Percentiles rank a stretch among this genome's conserved stretches.
Evolutionary conservation across 257 asterid genomes (phyloP).

Genomic region (Voacanga thouarsii): DNA sequence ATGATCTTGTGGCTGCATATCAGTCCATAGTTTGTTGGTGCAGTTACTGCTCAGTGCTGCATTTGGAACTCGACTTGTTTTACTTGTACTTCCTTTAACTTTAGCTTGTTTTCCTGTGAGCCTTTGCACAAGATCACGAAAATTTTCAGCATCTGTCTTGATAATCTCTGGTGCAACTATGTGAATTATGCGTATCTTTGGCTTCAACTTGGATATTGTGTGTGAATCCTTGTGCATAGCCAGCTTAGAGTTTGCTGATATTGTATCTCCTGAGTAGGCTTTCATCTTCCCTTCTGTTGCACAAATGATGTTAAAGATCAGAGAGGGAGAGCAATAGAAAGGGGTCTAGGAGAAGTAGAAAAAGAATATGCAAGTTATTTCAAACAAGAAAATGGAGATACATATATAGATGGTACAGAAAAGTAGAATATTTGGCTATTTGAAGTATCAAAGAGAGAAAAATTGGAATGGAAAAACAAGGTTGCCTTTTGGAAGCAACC

Average conservation of each 20-base stretch:
- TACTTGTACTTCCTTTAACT: conserved; percentile 17
- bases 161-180: conserved; percentile 68
- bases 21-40: conserved; percentile 28
- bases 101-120: conserved; percentile 69
- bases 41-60: conserved; percentile 15
- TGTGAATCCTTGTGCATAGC: conserved; percentile 42
- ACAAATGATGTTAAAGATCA: neutral
- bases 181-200: conserved; percentile 80
- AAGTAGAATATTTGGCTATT: conserved; percentile 3
- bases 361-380: neutral
- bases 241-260: conserved; percentile 29
- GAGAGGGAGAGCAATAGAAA: neutral
- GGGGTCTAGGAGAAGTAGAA: neutral
- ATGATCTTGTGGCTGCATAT: conserved; percentile 18
- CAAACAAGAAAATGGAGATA: conserved; percentile 8
- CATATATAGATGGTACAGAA: conserved; percentile 4
- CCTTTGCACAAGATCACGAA: conserved; percentile 69
- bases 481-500: conserved; percentile 53
- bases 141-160: conserved; percentile 57
- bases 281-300: conserved; percentile 28
- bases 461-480: neutral
- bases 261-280: conserved; percentile 22
- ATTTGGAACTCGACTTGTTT: conserved; percentile 13
- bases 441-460: conserved; percentile 24
- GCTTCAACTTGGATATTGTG: conserved; percentile 47